These are phyloP conservation scores for Fraxinus excelsior DNA, from an alignment of 257 asterid genomes.

Conservation along the genomic window DNA sequence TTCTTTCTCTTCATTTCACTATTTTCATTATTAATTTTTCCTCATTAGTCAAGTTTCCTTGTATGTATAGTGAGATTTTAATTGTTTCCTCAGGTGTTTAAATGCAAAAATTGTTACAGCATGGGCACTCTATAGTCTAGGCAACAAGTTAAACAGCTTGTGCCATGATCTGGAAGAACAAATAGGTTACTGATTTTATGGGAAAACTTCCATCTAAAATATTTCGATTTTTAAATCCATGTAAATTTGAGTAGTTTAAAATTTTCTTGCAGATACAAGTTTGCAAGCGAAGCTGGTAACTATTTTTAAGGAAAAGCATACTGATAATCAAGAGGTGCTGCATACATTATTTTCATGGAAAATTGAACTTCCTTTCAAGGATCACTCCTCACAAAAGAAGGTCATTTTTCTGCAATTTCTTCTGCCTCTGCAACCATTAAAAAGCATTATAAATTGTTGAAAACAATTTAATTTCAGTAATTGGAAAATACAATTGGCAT, in stretches of 20 bases:
- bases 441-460: no score
- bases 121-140: conserved; percentile 54
- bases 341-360: conserved; percentile 45
- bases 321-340: conserved; percentile 60
- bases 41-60: conserved; percentile 1
- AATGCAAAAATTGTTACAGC: conserved; percentile 41
- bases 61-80: conserved; percentile 18
- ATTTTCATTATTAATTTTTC: conserved; percentile 4
- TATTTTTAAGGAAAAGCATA: conserved; percentile 40
- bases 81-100: conserved; percentile 47
- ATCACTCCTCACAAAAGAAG: conserved; percentile 39
- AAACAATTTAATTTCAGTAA: no score
- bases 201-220: not conserved
- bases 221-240: not conserved
- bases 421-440: not conserved
- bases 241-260: conserved; percentile 11
- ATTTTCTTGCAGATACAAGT: conserved; percentile 43
- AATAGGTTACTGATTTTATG: conserved; percentile 45
- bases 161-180: conserved; percentile 41
- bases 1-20: conserved; percentile 49
- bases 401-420: conserved; percentile 28
- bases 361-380: conserved; percentile 50
- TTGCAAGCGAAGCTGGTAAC: conserved; percentile 47
- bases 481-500: no score
- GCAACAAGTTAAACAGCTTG: conserved; percentile 46